Base-by-base conservation (phyloP, 371 early-diverging fungal species). In the Coemansia linderi region DNA sequence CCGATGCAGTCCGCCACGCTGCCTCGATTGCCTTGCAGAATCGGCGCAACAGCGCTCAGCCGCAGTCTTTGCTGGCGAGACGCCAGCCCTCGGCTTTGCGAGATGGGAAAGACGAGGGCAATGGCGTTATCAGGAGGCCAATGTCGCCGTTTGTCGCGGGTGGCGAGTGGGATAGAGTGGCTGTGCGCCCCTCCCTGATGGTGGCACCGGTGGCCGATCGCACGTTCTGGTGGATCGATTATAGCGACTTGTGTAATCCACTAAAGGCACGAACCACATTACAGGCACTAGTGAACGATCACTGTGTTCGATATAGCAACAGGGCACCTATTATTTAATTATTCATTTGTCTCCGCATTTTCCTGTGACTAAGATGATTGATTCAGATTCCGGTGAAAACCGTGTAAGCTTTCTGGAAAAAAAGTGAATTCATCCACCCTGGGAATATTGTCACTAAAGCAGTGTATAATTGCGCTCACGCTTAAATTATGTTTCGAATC, bases 171-270 rank as follows among this genome's bases (percentile, higher is more conserved):
- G 22, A 36, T 19, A 17, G 36, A 15, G 36, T 19, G 36, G 33
- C 33, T 27, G 62, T 63, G n/a, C 60, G 39, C 5, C 56, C 54
- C 10, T 46, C 40, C 7, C 58, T 52, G 44, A 17, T 74, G 13
- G 52, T 22, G 22, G 24, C 50, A 8, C 48, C 63, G 1, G 46
- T 37, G 4, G 48, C 69, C 38, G 54, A 33, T 1, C 69, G 61
- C 29, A 31, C 41, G 2, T 73, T 78, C 33, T 78, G 75, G 71
- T 78, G 79, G 79, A 78, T 78, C 22, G 75, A 78, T 24, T 78
- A 78, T n/a, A 71, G 71, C 43, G 79, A 78, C 46, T 33, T 78
- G 50, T 59, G 63, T 27, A 69, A 74, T 27, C 79, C 79, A 2
- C 68, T 60, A 15, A 48, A 33, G 12, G 79, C 79, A 2, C 70